These are phyloP conservation scores for Cylindrotheca closterium DNA, from an alignment of 108 stramenopile genomes.

Conservation along the genomic window DNA sequence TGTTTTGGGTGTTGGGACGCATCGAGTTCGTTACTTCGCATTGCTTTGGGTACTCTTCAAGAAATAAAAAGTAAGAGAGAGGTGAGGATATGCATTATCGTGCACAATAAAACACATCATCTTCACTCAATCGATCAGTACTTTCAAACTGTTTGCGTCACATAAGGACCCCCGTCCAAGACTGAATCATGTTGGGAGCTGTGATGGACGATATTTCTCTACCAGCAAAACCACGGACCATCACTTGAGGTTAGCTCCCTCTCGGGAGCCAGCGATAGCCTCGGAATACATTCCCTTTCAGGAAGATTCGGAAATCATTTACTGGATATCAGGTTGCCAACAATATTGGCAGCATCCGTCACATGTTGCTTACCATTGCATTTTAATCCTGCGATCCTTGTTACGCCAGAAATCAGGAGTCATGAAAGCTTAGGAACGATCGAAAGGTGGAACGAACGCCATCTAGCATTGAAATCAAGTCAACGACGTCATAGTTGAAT, in stretches of 20 bases:
- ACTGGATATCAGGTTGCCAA: not conserved
- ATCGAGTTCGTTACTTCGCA: too few relatives aligned
- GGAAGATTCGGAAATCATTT: conserved; percentile 17
- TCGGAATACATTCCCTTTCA: conserved; percentile 29
- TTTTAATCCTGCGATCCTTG: not conserved
- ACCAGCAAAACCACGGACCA: conserved; percentile 26
- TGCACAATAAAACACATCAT: not conserved
- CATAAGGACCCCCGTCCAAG: conserved; percentile 47
- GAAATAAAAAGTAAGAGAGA: not conserved
- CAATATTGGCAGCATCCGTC: too few relatives aligned
- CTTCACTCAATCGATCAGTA: too few relatives aligned
- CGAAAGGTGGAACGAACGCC: too few relatives aligned
- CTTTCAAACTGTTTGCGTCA: conserved; percentile 47
- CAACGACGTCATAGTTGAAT: too few relatives aligned
- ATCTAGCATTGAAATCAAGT: too few relatives aligned
- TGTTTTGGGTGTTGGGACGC: too few relatives aligned
- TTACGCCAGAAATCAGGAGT: too few relatives aligned
- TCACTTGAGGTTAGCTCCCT: conserved; percentile 12
- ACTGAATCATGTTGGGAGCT: conserved; percentile 32
- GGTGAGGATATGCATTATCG: not conserved
- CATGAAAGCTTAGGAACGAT: too few relatives aligned
- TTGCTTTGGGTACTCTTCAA: not conserved
- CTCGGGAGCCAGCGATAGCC: conserved; percentile 21
- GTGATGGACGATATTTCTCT: conserved; percentile 56
- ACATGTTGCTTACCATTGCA: not conserved